Base-by-base conservation (phyloP, 2,329 filamentous ascomycete species). In the Aspergillus felis region DNA sequence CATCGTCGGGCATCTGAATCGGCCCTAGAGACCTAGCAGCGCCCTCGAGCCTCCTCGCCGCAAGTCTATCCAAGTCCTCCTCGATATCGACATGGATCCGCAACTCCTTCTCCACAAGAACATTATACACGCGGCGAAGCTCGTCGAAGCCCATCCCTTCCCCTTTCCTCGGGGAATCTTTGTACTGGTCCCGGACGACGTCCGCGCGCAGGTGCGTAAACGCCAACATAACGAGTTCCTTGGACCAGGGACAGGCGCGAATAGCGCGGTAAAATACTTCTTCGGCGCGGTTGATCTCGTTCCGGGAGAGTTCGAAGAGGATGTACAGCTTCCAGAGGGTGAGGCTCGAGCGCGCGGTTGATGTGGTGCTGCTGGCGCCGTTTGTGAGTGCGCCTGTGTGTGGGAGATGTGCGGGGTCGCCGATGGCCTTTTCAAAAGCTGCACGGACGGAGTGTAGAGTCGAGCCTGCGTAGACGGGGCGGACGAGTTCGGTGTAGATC, bases 31-130 rank as follows among this genome's bases (percentile, higher is more conserved):
- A 22, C 41, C 53, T 48, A 14, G 47, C 41, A 51, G 58, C 57
- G 47, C 52, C 56, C 22, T 52, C 54, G 49, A 58, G 56, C 57
- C 63, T 65, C 56, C 54, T 55, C 42, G 54, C 55, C 32, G 68
- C 67, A 44, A 70, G 62, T 29, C 74, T 69, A 38, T 75, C 70
- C 53, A 79, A 62, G 41, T 71, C 59, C 20, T 78, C 75, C 59
- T 82, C 79, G 29, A 85, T 67, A 64, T 85, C 78, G 53, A 83
- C 73, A 71, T 84, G 82, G 25, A 87, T 69, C 58, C 86, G 77
- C 59, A 87, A 60, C 64, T 85, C 85, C 71, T 86, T 86, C 71
- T 88, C 85, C 14, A 77, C 74, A 67, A 87, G 75, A 6, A 85
- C 78, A 60, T 81, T 77, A 68, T 82, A 84, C 17, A 86, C 68